A percentile compares a stretch with the other conserved stretches of the same genome.
These are phyloP conservation scores for Phaeophleospora eucalypticola DNA, from an alignment of 2,329 filamentous ascomycete species.

Conservation along the genomic window DNA sequence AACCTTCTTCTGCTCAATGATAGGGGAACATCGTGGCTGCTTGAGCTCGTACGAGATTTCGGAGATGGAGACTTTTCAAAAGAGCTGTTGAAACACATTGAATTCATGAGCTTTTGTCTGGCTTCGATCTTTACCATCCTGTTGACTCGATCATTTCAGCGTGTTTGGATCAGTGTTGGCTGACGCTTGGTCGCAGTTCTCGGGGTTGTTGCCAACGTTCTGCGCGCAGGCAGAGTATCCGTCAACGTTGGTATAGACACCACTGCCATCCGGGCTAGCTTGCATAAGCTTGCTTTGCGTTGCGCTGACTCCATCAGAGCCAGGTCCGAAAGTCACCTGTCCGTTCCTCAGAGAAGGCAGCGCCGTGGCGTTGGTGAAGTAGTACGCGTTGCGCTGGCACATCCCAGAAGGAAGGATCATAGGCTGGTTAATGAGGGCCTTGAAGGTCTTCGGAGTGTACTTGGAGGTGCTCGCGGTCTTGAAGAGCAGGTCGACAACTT, in stretches of 20 bases:
- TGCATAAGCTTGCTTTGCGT: constrained; percentile 13
- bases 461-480: constrained; percentile 3
- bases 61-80: too few species aligned
- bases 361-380: constrained; percentile 24
- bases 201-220: constrained; percentile 21
- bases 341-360: constrained; percentile 15
- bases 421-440: constrained; percentile 22
- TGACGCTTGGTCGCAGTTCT: constrained; percentile 22
- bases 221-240: constrained; percentile 23
- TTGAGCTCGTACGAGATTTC: too few species aligned
- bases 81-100: too few species aligned
- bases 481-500: constrained; percentile 20
- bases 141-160: constrained; percentile 5
- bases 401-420: constrained; percentile 12
- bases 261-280: constrained; percentile 20
- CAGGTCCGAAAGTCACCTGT: constrained; percentile 23
- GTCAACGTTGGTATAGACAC: constrained; percentile 18
- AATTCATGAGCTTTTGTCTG: too few species aligned
- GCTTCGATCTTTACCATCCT: too few species aligned
- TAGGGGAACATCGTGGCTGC: too few species aligned
- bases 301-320: constrained; percentile 15
- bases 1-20: too few species aligned
- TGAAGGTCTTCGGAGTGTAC: constrained; percentile 17
- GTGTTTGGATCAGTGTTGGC: constrained; percentile 17
- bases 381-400: constrained; percentile 25